Conservation (phyloP, 768 basidiomycete genomes). For the Boletus speciosus region DNA sequence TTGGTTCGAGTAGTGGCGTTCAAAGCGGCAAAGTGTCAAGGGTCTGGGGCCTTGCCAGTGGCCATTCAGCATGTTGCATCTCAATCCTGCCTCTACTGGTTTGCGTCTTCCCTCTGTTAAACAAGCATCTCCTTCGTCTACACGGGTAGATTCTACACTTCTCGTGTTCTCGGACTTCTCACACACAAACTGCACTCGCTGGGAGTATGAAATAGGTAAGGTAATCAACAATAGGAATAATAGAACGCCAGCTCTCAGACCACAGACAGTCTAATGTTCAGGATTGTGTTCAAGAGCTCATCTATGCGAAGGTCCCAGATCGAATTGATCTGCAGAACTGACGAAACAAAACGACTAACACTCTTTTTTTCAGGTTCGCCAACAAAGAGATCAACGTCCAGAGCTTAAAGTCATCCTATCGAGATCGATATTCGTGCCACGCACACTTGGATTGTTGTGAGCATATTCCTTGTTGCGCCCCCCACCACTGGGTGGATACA, state of each 20-base stretch:
- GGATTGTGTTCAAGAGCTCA: not conserved
- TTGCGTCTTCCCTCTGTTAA: constrained; percentile 35
- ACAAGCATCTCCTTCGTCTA: constrained; percentile 22
- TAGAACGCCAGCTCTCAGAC: not conserved
- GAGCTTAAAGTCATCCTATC: too few species aligned
- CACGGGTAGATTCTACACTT: too few species aligned
- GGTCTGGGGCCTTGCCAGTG: not conserved
- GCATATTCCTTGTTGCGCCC: too few species aligned
- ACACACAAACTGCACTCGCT: not conserved
- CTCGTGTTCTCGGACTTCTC: not conserved
- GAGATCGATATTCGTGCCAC: too few species aligned
- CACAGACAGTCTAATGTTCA: not conserved
- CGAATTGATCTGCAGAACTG: not conserved
- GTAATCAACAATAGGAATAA: not conserved
- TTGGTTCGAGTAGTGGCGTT: not conserved
- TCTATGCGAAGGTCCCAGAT: too few species aligned
- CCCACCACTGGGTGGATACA: too few species aligned
- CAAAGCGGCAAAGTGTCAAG: not conserved
- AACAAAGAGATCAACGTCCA: too few species aligned
- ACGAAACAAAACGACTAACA: not conserved
- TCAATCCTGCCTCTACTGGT: not conserved
- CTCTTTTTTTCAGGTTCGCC: too few species aligned
- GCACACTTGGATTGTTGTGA: too few species aligned
- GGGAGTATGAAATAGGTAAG: not conserved
- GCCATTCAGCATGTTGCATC: not conserved